Evolutionary conservation across 306 rosid species (phyloP), one percentile per base, ranked within the genome.

Genomic region (Ormosia semicastrata): DNA sequence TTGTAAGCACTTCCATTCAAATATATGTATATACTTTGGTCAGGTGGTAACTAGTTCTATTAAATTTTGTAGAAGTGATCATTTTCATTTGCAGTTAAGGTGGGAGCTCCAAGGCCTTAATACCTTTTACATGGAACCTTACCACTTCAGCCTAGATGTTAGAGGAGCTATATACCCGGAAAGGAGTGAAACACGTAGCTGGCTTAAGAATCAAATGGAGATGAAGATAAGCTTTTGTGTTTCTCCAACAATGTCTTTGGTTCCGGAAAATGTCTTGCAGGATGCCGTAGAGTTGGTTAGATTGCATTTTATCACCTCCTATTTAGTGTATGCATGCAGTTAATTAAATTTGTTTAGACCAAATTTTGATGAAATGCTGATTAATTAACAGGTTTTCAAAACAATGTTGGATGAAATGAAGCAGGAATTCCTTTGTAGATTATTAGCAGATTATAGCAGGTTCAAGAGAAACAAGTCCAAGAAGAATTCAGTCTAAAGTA

Each of bases 361-460:
- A 79, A 11, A 29, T 18, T 15, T 15, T 58, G 30, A 76, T 64
- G 52, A 68, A 13, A 50, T 11, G 2, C 32, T 76, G 32, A 43
- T n/a, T 39, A 2, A 30, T 72, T 63, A n/a, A 78, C 86, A 90
- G 92, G 76, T 81, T 4, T 46, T 88, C 75, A 73, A 78, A 77
- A 71, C 68, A 15, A 17, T 67, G 70, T 52, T 80, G 81, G 78
- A 73, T 34, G 82, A 80, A 64, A 43, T 78, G 85, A 82, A 63
- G 84, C 15, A 73, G 58, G 85, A 78, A 47, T 13, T 73, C 3
- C 83, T 52, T 37, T 78, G 70, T 34, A 82, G 72, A 60, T 77
- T 87, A 74, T 65, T 89, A 56, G 79, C 67, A 34, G 91, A 87
- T 82, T 91, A 91, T 77, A 63, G 50, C 64, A 78, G 76, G 54